These are phyloP conservation scores for Mycocentrospora acerina DNA, from an alignment of 2,329 filamentous ascomycete genomes.

Conservation along the genomic window DNA sequence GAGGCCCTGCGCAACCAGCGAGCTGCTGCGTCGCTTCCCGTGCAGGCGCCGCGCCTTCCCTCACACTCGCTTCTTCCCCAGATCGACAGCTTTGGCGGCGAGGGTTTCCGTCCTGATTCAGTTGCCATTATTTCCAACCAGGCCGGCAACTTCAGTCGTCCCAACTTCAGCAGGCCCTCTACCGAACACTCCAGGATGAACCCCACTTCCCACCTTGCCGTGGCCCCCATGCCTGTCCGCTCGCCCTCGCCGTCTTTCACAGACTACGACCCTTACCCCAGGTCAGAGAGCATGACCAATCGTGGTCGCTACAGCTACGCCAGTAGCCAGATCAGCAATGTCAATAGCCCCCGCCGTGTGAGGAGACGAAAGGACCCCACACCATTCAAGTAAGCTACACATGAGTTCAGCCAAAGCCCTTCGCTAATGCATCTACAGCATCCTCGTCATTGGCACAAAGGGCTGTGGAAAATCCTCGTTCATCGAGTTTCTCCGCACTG, in stretches of 20 bases:
- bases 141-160: slow-evolving; percentile 40
- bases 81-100: slow-evolving; percentile 61
- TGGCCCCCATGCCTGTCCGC: slow-evolving; percentile 53
- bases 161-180: slow-evolving; percentile 41
- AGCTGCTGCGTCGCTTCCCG: slow-evolving; percentile 57
- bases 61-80: slow-evolving; percentile 49
- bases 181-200: slow-evolving; percentile 44
- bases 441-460: slow-evolving; percentile 85
- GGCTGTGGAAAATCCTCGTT: slow-evolving; percentile 95
- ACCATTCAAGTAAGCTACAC: slow-evolving; percentile 84
- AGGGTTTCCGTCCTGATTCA: slow-evolving; percentile 60
- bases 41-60: slow-evolving; percentile 62
- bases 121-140: slow-evolving; percentile 63
- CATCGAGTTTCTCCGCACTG: slow-evolving; percentile 88
- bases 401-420: neutral
- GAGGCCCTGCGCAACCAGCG: slow-evolving; percentile 58
- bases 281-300: slow-evolving; percentile 93
- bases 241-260: slow-evolving; percentile 45
- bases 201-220: slow-evolving; percentile 17
- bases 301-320: slow-evolving; percentile 96
- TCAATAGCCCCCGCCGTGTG: slow-evolving; percentile 90
- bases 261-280: slow-evolving; percentile 74
- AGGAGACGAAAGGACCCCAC: slow-evolving; percentile 95
- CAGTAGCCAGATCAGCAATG: slow-evolving; percentile 83
- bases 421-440: slow-evolving; percentile 54